Evolutionary conservation across 768 basidiomycete species (phyloP).

Genomic region (Basidioascus undulatus): DNA sequence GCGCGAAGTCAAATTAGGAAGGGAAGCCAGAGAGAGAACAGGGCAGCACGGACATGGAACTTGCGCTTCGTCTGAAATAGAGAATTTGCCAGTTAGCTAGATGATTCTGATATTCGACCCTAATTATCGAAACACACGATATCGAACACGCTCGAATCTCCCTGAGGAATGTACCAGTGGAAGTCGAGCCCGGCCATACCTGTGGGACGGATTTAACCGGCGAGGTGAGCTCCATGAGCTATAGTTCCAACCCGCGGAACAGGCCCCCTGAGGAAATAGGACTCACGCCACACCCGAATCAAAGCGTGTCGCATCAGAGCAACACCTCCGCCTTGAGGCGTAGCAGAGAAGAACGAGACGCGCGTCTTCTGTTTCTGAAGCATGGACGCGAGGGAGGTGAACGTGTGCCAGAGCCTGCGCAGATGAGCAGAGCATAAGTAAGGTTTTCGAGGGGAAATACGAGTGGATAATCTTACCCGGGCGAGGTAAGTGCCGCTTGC

Average conservation of each 20-base stretch:
- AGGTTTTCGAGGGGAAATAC: too few species aligned
- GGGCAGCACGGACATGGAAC: slow-evolving; percentile 12
- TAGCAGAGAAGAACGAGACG: slow-evolving; percentile 84
- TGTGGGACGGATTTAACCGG: not conserved
- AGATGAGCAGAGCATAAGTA: too few species aligned
- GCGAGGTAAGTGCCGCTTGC: not conserved
- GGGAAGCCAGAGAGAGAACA: not conserved
- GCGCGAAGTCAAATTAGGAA: not conserved
- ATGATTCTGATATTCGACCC: slow-evolving; percentile 69
- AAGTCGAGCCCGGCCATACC: slow-evolving; percentile 58
- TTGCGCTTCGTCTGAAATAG: slow-evolving; percentile 12
- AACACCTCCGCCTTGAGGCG: slow-evolving; percentile 87
- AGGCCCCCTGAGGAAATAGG: not conserved
- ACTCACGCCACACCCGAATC: slow-evolving; percentile 57
- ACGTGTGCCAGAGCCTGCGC: slow-evolving; percentile 46
- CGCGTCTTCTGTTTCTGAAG: slow-evolving; percentile 65
- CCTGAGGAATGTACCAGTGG: slow-evolving; percentile 39
- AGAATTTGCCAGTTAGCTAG: not conserved
- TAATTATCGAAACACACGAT: slow-evolving; percentile 3
- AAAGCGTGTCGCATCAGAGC: slow-evolving; percentile 92
- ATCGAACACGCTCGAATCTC: slow-evolving; percentile 2
- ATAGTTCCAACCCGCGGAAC: not conserved
- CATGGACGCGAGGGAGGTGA: slow-evolving; percentile 57
- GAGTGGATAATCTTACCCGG: too few species aligned
- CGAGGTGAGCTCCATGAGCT: not conserved